Evolutionary conservation across 805 yeast species (phyloP), one percentile per base, ranked within the genome.

Genomic region (Candida sphagnicola): DNA sequence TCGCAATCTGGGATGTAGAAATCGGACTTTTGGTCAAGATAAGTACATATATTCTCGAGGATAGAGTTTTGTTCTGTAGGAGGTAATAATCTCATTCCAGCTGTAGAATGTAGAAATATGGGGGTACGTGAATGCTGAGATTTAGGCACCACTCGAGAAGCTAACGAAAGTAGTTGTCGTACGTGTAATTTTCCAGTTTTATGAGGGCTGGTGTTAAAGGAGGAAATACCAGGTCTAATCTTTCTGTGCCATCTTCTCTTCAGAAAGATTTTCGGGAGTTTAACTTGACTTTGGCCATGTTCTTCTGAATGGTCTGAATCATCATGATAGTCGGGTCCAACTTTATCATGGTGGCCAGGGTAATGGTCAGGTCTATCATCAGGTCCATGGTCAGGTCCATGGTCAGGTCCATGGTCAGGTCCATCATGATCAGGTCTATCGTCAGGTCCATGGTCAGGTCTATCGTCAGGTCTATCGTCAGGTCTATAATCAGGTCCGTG

Each of bases 101-200:
- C 88, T 0, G 88, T 82, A 1, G 85, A 79, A 54, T 82, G 86
- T 5, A 82, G 53, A 46, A 79, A 81, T 1, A 82, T 66, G 0
- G 90, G 90, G 0, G 90, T 82, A 34, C 87, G 52, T 8, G 50
- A 50, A 36, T 76, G 80, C 51, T 80, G 85, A 13, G 77, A 74
- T 38, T 65, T 61, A 12, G 90, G 90, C 2, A 82, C 73, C 5
- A 77, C 62, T 8, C 67, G 56, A 35, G 70, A 58, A 5, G 81
- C 75, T 18, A 70, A 59, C 2, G 67, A 56, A 28, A 82, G 58
- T n/a, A 82, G 54, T 34, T 64, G 57, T 28, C 68, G 65, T 11
- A 81, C 47, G 49, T 79, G 82, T 25, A 70, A 70, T 10, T 67
- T 63, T 2, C 82, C 81, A 6, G 79, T 60, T 34, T 70, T 71